Conservation (phyloP, 352 stramenopile genomes). For the Phytophthora syringae region DNA sequence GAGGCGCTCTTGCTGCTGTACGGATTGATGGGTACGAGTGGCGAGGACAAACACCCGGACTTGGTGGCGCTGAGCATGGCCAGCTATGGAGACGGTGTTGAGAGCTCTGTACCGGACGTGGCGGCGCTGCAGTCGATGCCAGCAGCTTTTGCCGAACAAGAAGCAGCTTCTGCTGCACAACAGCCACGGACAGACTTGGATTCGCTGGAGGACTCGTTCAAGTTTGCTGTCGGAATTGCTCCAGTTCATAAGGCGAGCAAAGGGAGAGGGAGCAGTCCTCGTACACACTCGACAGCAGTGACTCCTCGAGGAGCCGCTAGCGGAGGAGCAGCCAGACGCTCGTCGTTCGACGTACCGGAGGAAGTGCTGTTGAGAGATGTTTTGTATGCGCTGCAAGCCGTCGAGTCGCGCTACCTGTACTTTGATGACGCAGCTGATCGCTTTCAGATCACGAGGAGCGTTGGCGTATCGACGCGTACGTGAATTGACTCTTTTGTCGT, state of each 20-base stretch:
- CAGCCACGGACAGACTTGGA: conserved; percentile 48
- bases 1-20: conserved; percentile 74
- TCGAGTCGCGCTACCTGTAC: conserved; percentile 92
- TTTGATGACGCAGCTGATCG: conserved; percentile 79
- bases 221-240: conserved; percentile 73
- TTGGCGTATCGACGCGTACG: conserved; percentile 81
- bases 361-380: conserved; percentile 92
- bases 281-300: conserved; percentile 8
- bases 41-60: conserved; percentile 13
- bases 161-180: neutral
- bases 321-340: conserved; percentile 8
- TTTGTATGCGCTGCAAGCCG: conserved; percentile 92
- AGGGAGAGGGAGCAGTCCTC: conserved; percentile 29
- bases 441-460: conserved; percentile 82
- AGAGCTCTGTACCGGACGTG: conserved; percentile 19
- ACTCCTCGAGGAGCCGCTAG: neutral
- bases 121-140: conserved; percentile 41
- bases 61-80: conserved; percentile 21
- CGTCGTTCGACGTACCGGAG: conserved; percentile 82
- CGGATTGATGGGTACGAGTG: conserved; percentile 66
- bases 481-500: conserved; percentile 10
- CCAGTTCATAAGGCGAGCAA: conserved; percentile 40
- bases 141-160: conserved; percentile 12
- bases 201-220: conserved; percentile 82
- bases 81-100: conserved; percentile 7